phyloP scores from a whole-genome alignment of 371 early-diverging fungal species.

The Modicella reniformis region DNA sequence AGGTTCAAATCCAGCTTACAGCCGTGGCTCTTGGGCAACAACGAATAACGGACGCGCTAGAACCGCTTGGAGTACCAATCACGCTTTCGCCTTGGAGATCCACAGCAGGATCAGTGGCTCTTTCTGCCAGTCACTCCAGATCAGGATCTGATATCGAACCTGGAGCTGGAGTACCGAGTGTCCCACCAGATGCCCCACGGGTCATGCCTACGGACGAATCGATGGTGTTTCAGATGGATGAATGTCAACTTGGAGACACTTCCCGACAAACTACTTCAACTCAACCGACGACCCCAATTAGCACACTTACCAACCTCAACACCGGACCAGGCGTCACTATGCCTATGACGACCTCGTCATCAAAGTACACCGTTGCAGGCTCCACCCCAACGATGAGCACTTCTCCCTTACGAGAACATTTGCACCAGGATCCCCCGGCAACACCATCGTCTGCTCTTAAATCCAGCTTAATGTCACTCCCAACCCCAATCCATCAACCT shows the following conservation, averaged over 20 bases:
- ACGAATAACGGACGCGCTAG: constrained; percentile 25
- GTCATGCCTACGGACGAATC: constrained; percentile 23
- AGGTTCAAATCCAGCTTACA: constrained; percentile 68
- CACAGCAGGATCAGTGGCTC: constrained; percentile 28
- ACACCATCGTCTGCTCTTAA: too few relatives aligned
- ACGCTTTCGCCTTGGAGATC: constrained; percentile 49
- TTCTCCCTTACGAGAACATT: constrained; percentile 16
- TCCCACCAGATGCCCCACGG: constrained; percentile 8
- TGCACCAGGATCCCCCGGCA: constrained; percentile 7
- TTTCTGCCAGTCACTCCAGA: constrained; percentile 35
- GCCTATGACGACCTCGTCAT: background rate
- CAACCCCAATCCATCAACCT: constrained; percentile 12
- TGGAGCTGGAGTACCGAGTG: background rate
- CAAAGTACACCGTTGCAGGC: constrained; percentile 9
- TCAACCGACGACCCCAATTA: constrained; percentile 15
- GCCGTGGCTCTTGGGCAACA: constrained; percentile 65
- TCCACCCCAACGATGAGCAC: constrained; percentile 26
- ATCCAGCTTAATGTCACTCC: constrained; percentile 20
- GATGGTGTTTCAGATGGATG: constrained; percentile 55
- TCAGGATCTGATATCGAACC: constrained; percentile 40
- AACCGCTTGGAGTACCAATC: constrained; percentile 44
- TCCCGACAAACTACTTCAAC: constrained; percentile 21
- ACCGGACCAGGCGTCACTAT: background rate
- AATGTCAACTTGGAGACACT: constrained; percentile 38
- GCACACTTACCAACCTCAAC: constrained; percentile 12